Base-by-base conservation (phyloP, 345 rosid genomes). In the Garcia nutans region DNA sequence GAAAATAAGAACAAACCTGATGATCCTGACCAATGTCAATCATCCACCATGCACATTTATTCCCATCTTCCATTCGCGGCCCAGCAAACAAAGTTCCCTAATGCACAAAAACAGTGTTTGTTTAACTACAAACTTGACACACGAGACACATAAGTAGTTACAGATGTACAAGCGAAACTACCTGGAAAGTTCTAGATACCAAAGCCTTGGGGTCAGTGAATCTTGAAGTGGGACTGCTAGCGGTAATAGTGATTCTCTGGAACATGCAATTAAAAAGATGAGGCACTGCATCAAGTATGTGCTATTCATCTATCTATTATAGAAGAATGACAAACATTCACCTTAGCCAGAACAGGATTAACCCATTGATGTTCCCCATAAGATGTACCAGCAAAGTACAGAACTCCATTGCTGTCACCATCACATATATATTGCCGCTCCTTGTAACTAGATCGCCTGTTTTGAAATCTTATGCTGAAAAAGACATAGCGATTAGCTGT, bases 341-440 rank as follows among this genome's bases (percentile, higher is more conserved):
- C 98, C 98, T 92, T 90, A 54, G 91, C 86, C 62, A 96, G 85
- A 80, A 91, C 95, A 0, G 99, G 99, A 83, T 96, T 96, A 75
- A 96, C 93, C 99, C 99, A 93, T 74, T 82, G 97, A 86, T 96
- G 99, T 79, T 91, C 79, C 68, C 99, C 94, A 17, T 88, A 93
- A 23, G 96, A 93, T 49, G 98, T 96, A 77, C 98, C 99, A 23
- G 93, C 87, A 67, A 84, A 91, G 88, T 89, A 87, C 67, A 96
- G 77, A 64, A 96, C 96, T 74, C 99, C 99, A 77, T 93, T 96
- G 88, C 92, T 90, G 81, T 93, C 99, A n/a, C 99, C 99, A 78
- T 93, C 95, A 78, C 97, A 90, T 77, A 93, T 92, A 86, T 92
- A 91, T 80, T 89, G 99, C 59, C 89, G 97, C 88, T 96, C 98